Conservation (phyloP, 768 basidiomycete genomes). For the Suillus ampliporus region DNA sequence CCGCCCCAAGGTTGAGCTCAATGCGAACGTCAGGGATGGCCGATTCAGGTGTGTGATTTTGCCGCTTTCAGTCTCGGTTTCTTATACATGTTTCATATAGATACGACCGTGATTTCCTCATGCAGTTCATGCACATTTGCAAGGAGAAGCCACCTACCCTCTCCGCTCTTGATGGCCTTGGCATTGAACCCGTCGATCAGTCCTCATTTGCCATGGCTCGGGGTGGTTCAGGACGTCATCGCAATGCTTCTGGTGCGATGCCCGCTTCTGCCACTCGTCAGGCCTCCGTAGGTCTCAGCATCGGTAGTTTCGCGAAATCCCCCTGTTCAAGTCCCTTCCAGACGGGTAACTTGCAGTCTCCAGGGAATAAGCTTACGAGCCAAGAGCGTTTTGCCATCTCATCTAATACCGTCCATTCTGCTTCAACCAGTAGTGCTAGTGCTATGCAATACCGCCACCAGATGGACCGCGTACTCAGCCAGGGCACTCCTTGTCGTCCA, state of each 20-base stretch:
- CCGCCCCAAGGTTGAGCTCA: slow-evolving; percentile 86
- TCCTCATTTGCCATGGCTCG: slow-evolving; percentile 56
- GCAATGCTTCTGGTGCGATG: slow-evolving; percentile 49
- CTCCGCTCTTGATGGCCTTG: slow-evolving; percentile 88
- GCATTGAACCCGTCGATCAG: slow-evolving; percentile 80
- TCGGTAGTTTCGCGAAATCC: slow-evolving; percentile 41
- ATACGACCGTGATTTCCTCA: slow-evolving; percentile 96
- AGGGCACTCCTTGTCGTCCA: slow-evolving; percentile 59
- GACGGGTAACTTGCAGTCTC: slow-evolving; percentile 73
- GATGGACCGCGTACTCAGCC: slow-evolving; percentile 74
- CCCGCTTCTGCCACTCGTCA: slow-evolving; percentile 50
- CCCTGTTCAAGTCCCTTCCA: slow-evolving; percentile 38
- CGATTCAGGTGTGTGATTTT: slow-evolving; percentile 72
- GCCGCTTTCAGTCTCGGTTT: too few relatives aligned
- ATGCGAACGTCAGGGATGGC: slow-evolving; percentile 80
- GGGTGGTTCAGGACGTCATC: slow-evolving; percentile 68
- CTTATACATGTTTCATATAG: slow-evolving; percentile 42
- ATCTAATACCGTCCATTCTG: slow-evolving; percentile 48
- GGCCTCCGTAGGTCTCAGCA: slow-evolving; percentile 55
- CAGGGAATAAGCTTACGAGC: slow-evolving; percentile 61
- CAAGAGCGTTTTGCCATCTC: slow-evolving; percentile 67
- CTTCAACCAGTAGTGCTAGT: slow-evolving; percentile 57
- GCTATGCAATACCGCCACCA: slow-evolving; percentile 58
- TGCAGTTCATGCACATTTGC: slow-evolving; percentile 96
- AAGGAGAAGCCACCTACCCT: slow-evolving; percentile 93